Evolutionary conservation across 352 stramenopile species (phyloP).

Genomic region (Hyaloperonospora brassicae): DNA sequence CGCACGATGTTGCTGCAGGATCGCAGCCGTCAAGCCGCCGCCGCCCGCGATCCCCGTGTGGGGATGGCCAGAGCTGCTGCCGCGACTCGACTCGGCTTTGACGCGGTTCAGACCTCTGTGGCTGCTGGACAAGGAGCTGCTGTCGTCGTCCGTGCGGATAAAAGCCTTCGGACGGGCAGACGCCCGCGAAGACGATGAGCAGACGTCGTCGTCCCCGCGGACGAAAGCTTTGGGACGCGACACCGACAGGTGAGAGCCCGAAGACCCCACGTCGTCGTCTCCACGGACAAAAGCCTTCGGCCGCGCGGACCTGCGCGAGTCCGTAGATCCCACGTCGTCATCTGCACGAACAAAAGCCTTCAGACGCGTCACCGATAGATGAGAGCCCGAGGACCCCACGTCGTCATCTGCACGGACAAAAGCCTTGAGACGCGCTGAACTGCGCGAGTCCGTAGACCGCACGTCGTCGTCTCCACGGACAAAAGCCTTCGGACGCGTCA

Average conservation of each 20-base stretch:
- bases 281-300: slow-evolving; percentile 24
- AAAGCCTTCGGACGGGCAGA: slow-evolving; percentile 27
- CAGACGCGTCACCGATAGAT: slow-evolving; percentile 13
- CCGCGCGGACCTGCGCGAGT: slow-evolving; percentile 20
- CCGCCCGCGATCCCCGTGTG: slow-evolving; percentile 29
- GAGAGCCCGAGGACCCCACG: slow-evolving; percentile 21
- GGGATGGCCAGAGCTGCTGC: slow-evolving; percentile 16
- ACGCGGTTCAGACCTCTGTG: slow-evolving; percentile 10
- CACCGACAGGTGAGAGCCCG: slow-evolving; percentile 22
- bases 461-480: slow-evolving; percentile 28
- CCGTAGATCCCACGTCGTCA: slow-evolving; percentile 24
- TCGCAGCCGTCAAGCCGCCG: slow-evolving; percentile 30
- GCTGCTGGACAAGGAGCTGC: slow-evolving; percentile 29
- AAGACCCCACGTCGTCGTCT: slow-evolving; percentile 28
- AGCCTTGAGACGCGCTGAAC: slow-evolving; percentile 19
- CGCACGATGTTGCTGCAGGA: slow-evolving; percentile 31
- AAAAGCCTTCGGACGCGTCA: slow-evolving; percentile 21
- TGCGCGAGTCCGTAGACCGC: slow-evolving; percentile 18
- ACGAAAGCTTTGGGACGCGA: slow-evolving; percentile 25
- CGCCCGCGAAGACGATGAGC: slow-evolving; percentile 18
- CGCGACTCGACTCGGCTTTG: slow-evolving; percentile 17
- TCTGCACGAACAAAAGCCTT: slow-evolving; percentile 26
- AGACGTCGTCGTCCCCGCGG: slow-evolving; percentile 24
- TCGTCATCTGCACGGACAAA: slow-evolving; percentile 33
- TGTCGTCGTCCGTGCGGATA: slow-evolving; percentile 21